Conservation (phyloP, 164 flowering plant genomes). For the Sedum album region DNA sequence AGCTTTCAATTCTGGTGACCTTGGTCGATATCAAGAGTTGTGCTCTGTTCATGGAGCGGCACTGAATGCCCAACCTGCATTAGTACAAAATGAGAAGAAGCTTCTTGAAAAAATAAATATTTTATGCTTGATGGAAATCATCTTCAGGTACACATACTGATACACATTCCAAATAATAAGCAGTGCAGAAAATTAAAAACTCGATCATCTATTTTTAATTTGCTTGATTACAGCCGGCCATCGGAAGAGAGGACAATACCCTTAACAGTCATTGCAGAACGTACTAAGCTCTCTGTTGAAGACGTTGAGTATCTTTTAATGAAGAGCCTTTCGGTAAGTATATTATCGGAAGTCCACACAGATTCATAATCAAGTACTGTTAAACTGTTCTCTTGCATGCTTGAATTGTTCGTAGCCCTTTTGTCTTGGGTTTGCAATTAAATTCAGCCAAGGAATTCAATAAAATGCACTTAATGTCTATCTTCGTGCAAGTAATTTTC, state of each 20-base stretch:
- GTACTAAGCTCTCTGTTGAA: conserved; percentile 75
- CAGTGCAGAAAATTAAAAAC: too few relatives aligned
- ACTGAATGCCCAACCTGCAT: conserved; percentile 77
- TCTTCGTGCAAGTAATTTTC: too few relatives aligned
- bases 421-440: too few relatives aligned
- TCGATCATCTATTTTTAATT: neutral
- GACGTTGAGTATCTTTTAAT: conserved; percentile 94
- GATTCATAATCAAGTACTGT: too few relatives aligned
- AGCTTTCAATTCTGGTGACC: conserved; percentile 84
- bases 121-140: conserved; percentile 95
- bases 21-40: conserved; percentile 80
- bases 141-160: conserved; percentile 54
- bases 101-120: conserved; percentile 84
- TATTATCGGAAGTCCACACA: neutral
- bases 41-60: conserved; percentile 77
- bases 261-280: conserved; percentile 66
- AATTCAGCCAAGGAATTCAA: too few relatives aligned
- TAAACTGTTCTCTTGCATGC: too few relatives aligned
- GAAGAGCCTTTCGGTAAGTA: conserved; percentile 94
- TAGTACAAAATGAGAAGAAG: conserved; percentile 79
- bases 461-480: too few relatives aligned
- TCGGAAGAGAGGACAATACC: conserved; percentile 92
- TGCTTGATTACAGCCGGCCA: conserved; percentile 58
- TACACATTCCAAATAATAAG: neutral
- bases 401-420: too few relatives aligned